A percentile compares a stretch with the other conserved stretches of the same genome.
phyloP scores from a whole-genome alignment of 306 rosid genomes.

The Inga laurina region DNA sequence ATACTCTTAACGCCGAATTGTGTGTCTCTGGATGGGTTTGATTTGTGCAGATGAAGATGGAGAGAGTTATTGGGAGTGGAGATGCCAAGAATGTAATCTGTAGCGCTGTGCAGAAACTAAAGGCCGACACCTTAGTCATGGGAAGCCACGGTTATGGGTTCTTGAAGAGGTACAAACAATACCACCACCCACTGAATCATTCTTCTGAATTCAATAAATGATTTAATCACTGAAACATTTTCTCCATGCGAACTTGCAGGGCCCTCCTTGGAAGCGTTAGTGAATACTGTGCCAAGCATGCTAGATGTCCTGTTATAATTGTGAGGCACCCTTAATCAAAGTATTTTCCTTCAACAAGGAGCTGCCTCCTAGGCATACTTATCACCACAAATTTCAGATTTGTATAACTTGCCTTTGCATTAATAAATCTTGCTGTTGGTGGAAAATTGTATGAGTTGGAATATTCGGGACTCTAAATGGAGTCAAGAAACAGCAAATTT shows the following conservation, averaged over 20 bases:
- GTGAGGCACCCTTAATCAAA: slow-evolving; percentile 52
- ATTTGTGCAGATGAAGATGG: slow-evolving; percentile 50
- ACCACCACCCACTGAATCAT: neutral
- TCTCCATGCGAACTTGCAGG: slow-evolving; percentile 42
- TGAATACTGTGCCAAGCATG: slow-evolving; percentile 69
- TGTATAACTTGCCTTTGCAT: neutral
- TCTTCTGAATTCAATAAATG: neutral
- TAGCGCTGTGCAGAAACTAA: slow-evolving; percentile 53
- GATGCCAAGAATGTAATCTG: slow-evolving; percentile 80
- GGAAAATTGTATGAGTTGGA: neutral
- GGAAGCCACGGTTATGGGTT: slow-evolving; percentile 86
- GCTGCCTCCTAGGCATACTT: neutral
- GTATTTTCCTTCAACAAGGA: neutral
- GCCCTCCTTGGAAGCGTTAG: slow-evolving; percentile 84
- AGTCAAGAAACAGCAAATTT: neutral
- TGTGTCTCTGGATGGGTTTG: neutral
- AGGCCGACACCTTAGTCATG: slow-evolving; percentile 75
- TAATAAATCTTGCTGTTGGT: neutral
- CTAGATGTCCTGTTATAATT: slow-evolving; percentile 71
- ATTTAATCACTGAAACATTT: neutral
- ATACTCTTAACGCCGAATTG: neutral
- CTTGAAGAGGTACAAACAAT: slow-evolving; percentile 59
- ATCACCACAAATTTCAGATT: neutral
- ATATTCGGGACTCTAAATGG: neutral
- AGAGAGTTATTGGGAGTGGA: slow-evolving; percentile 61